Evolutionary conservation across 768 basidiomycete genomes (phyloP), one percentile per base, ranked within the genome.

Genomic region (Naganishia onofrii): DNA sequence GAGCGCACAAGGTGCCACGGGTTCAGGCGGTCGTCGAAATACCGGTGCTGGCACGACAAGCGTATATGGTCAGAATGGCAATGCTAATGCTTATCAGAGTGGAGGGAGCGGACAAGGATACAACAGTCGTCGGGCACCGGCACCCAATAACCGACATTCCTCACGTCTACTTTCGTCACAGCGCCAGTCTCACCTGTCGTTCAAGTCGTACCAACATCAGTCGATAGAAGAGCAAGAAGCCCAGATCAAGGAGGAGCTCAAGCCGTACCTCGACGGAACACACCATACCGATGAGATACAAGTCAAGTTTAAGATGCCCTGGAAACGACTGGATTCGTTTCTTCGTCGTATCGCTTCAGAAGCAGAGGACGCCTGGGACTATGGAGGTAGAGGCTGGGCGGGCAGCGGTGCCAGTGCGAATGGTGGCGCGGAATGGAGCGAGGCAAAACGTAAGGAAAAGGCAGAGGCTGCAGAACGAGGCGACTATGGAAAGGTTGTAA

Each of bases 241-340:
- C 10, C 34, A 56, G 54, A 73, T 75, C 67, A 78, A 80, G 44
- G 76, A 76, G 55, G 75, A 73, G 32, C 69, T 82, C 44, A 68
- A 79, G 31, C 72, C 83, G 2, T 79, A 91, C 70, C 83, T 98
- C 15, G 89, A 98, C 76, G 96, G 95, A 10, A 90, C 88, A 68
- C 93, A 93, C 79, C 90, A 93, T 79, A 89, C 91, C 1, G 95
- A 98, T 77, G 94, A 97, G 81, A 82, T 98, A 53, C 89, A 90
- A 55, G 87, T 90, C 29, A 85, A 79, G 71, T 95, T 94, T 75
- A 88, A 91, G 72, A 87, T 88, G 36, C 88, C 90, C 0, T 94
- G 92, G 93, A 87, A 87, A 13, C 82, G 88, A 57, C 82, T 98
- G 66, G 88, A 91, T 78, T 85, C 84, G 68, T 92, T 78, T 29